phyloP scores from a whole-genome alignment of 768 basidiomycete species.

The Tulasnella sp. region DNA sequence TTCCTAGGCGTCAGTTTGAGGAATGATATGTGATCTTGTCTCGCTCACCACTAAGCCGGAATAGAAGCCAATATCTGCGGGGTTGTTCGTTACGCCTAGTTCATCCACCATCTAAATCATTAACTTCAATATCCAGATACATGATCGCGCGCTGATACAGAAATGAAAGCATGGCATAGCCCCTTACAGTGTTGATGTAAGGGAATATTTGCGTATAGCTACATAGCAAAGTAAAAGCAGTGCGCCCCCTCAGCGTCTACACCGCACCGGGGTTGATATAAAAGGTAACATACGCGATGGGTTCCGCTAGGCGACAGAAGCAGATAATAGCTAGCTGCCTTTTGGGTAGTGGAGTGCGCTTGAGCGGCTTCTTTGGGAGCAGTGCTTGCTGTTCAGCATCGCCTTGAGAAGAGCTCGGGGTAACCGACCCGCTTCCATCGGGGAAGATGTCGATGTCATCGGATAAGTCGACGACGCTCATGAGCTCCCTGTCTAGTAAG shows the following conservation, averaged over 20 bases:
- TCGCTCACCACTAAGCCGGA: slow-evolving; percentile 13
- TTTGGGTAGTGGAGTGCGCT: slow-evolving; percentile 20
- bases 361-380: neutral
- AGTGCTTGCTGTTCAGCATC: slow-evolving; percentile 5
- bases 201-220: slow-evolving; percentile 18
- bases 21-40: neutral
- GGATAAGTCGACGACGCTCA: neutral
- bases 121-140: too few species aligned
- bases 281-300: slow-evolving; percentile 12
- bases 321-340: slow-evolving; percentile 18
- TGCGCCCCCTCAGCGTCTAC: neutral
- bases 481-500: neutral
- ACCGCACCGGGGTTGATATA: neutral
- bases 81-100: slow-evolving; percentile 9
- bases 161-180: neutral
- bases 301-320: slow-evolving; percentile 18
- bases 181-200: slow-evolving; percentile 19
- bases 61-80: slow-evolving; percentile 17
- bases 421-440: neutral
- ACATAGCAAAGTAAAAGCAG: neutral
- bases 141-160: neutral
- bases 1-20: neutral
- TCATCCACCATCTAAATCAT: slow-evolving; percentile 13
- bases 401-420: neutral
- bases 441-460: neutral